Percentiles rank a stretch among this genome's conserved stretches.
Conservation (phyloP, 2,329 filamentous ascomycete genomes). For the Apiospora rasikravindrae region DNA sequence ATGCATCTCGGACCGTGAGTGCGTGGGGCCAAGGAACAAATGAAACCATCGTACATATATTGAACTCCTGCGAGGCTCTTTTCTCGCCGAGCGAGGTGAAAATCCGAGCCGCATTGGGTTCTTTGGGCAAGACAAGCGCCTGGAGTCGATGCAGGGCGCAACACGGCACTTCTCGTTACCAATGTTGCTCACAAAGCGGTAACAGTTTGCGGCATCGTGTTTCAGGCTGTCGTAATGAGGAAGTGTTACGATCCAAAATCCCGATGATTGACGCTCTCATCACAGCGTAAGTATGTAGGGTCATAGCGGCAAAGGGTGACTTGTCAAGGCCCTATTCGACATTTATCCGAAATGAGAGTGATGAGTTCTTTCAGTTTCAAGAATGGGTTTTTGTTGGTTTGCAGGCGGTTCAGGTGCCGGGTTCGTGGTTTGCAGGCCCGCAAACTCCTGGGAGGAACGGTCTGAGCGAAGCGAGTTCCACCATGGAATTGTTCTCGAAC, state of each 20-base stretch:
- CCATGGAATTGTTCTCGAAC: neutral
- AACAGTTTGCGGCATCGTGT: neutral
- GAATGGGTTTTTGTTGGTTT: neutral
- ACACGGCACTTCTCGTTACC: neutral
- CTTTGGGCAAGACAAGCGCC: neutral
- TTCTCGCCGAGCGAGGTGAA: neutral
- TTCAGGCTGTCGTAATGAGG: neutral
- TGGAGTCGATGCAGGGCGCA: neutral
- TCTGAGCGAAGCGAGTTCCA: neutral
- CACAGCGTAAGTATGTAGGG: neutral
- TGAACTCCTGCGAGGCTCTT: neutral
- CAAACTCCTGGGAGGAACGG: neutral
- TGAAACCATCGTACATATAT: neutral
- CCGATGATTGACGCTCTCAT: neutral
- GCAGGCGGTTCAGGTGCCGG: neutral
- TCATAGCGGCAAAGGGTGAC: neutral
- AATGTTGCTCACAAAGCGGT: neutral
- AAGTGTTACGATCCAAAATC: neutral
- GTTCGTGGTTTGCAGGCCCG: neutral
- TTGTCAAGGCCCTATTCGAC: neutral
- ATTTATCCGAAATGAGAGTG: conserved; percentile 2
- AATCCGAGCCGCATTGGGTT: conserved; percentile 1
- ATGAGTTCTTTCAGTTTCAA: neutral
- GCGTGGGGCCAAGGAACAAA: neutral
- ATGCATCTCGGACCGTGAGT: neutral